Evolutionary conservation across 139 green algal genomes (phyloP), one percentile per base, ranked within the genome.

Genomic region (Closterium sp.): DNA sequence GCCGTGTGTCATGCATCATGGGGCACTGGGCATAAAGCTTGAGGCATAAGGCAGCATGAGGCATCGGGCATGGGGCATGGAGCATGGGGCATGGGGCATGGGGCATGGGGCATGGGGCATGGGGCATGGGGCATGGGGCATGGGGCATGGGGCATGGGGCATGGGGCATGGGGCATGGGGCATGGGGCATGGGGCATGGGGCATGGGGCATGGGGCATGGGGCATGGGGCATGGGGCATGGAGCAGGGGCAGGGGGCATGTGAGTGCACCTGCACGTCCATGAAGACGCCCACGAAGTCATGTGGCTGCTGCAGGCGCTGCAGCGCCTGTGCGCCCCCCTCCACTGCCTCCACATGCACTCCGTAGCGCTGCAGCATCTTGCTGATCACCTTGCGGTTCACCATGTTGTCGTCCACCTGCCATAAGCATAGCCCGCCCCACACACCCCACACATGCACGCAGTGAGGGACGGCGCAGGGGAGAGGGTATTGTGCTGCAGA

Each of bases 341-440:
- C 38, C 22, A 94, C 91, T 2, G 88, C 88, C 70, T 91, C 89
- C 70, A 92, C 92, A 9, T 93, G 19, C 89, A 92, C 92, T 0
- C 79, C 92, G 32, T 87, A 93, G 21, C 34, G 32, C 70, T 94
- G 89, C 92, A 94, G 84, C 92, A 94, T 89, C 85, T 93, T 93
- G 29, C 38, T 50, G 28, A 93, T 93, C 38, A 94, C 92, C 87
- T 94, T 94, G n/a, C 92, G 50, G 70, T 94, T 94, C 50, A 94
- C 92, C 92, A 94, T 93, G 32, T 93, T 94, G 89, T 94, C 92
- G 31, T 94, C 92, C 31, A 94, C 92, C 92, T 92, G 89, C 84
- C 84, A 28, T 28, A 9, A 4, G 73, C 73, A 86, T 7, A 7
- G 24, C 84, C 27, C 9, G 19, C 84, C n/a, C 84, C 79, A 13